Conservation (phyloP, 495 filamentous ascomycete genomes). For the Trichoderma reesei region DNA sequence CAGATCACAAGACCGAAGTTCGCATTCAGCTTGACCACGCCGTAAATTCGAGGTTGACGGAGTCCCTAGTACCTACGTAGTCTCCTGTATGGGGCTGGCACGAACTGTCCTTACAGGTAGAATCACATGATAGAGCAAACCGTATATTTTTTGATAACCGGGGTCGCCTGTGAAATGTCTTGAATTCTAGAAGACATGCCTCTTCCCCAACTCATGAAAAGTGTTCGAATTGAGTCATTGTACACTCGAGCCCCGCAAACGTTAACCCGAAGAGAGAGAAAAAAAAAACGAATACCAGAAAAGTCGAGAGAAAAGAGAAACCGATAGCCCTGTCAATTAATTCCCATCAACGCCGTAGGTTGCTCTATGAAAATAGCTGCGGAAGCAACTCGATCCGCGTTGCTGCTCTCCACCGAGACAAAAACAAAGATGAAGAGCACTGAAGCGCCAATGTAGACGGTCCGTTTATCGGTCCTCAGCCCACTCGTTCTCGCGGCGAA, state of each 20-base stretch:
- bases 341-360: constrained; percentile 5
- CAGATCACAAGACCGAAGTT: no score
- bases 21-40: no score
- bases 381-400: not conserved
- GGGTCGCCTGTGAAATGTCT: not conserved
- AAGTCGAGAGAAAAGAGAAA: not conserved
- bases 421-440: not conserved
- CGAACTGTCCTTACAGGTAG: no score
- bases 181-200: not conserved
- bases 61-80: no score
- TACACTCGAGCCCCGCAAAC: not conserved
- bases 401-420: not conserved
- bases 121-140: no score
- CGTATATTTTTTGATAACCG: no score
- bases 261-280: not conserved
- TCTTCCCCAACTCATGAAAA: not conserved
- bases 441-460: not conserved
- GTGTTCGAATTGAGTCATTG: not conserved
- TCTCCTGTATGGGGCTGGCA: no score
- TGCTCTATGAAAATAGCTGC: not conserved
- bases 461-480: constrained; percentile 54
- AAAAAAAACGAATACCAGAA: not conserved
- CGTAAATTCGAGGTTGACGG: no score
- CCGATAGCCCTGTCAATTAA: not conserved
- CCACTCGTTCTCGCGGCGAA: constrained; percentile 77